A percentile compares a stretch with the other conserved stretches of the same genome.
phyloP scores from a whole-genome alignment of 208 protist species.

The Trypanosoma conorhini region DNA sequence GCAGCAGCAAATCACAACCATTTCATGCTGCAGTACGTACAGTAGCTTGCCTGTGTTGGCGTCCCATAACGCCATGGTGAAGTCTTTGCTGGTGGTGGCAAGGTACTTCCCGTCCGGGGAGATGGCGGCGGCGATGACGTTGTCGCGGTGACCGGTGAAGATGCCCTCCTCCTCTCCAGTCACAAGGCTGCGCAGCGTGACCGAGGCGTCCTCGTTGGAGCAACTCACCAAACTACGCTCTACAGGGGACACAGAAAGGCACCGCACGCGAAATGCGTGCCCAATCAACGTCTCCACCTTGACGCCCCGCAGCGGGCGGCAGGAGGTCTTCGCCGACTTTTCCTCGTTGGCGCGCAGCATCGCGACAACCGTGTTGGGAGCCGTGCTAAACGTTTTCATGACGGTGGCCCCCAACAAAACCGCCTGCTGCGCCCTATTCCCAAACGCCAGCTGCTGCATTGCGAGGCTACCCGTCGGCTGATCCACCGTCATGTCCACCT shows the following conservation, averaged over 20 bases:
- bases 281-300: slow-evolving; percentile 40
- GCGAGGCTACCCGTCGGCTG: background rate
- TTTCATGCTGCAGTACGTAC: slow-evolving; percentile 70
- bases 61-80: slow-evolving; percentile 90
- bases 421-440: background rate
- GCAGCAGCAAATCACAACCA: slow-evolving; percentile 90
- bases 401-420: slow-evolving; percentile 11
- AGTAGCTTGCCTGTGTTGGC: slow-evolving; percentile 78
- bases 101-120: slow-evolving; percentile 88
- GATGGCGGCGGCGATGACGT: slow-evolving; percentile 77
- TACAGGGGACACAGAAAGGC: slow-evolving; percentile 67
- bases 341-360: slow-evolving; percentile 11
- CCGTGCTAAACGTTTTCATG: slow-evolving; percentile 31
- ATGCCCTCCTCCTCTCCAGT: slow-evolving; percentile 71
- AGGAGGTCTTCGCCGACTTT: slow-evolving; percentile 5
- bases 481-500: slow-evolving; percentile 58
- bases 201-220: slow-evolving; percentile 82
- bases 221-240: slow-evolving; percentile 84
- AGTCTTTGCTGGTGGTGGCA: slow-evolving; percentile 88
- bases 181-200: slow-evolving; percentile 55
- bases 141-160: slow-evolving; percentile 87
- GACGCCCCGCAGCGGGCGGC: slow-evolving; percentile 35
- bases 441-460: background rate
- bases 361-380: slow-evolving; percentile 39
- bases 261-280: slow-evolving; percentile 84